phyloP scores from a whole-genome alignment of 345 rosid species.

The Syzygium oleosum region DNA sequence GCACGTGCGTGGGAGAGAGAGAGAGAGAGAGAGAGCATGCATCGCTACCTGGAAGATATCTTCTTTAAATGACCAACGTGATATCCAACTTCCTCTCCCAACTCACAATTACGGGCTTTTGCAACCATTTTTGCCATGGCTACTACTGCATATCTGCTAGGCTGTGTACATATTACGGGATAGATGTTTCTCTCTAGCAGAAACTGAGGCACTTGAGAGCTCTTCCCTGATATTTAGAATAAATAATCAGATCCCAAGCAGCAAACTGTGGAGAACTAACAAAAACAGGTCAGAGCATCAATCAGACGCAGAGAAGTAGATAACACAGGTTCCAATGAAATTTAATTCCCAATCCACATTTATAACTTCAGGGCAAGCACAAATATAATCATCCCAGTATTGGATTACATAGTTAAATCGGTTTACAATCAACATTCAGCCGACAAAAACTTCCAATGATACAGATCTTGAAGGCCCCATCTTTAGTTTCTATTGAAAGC shows the following conservation, averaged over 20 bases:
- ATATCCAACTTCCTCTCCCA: conserved; percentile 87
- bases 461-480: background rate
- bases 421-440: background rate
- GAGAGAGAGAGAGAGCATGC: background rate
- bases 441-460: background rate
- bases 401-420: background rate
- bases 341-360: background rate
- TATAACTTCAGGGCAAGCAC: background rate
- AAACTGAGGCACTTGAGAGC: conserved; percentile 95
- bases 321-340: background rate
- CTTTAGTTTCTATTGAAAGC: background rate
- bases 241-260: background rate
- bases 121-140: conserved; percentile 96
- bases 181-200: conserved; percentile 61
- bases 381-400: background rate
- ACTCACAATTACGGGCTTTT: conserved; percentile 60
- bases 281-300: background rate
- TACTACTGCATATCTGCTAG: conserved; percentile 89
- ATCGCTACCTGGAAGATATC: conserved; percentile 43
- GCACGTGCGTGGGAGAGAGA: background rate
- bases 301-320: background rate
- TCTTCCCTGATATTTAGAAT: conserved; percentile 55
- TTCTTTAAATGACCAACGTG: conserved; percentile 78
- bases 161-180: conserved; percentile 79
- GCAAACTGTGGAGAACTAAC: background rate